Evolutionary conservation across 495 filamentous ascomycete genomes (phyloP), one percentile per base, ranked within the genome.

Genomic region (Hypoxylon intermedium): DNA sequence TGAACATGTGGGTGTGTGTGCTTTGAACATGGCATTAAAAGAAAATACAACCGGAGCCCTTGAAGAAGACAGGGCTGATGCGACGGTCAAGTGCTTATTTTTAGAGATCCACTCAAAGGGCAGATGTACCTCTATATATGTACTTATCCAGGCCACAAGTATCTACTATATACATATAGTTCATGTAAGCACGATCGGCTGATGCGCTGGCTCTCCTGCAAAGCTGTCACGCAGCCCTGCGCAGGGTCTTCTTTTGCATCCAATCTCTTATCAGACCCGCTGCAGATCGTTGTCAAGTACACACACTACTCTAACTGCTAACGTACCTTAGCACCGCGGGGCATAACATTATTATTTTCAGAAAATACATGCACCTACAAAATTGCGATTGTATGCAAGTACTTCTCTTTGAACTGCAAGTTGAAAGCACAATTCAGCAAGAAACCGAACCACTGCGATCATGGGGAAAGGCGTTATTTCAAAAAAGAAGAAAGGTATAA

Each of bases 401-500:
- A 26, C 7, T 7, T 7, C 7, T 26, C 24, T 26, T 26, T 26
- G 24, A n/a, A n/a, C n/a, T n/a, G n/a, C n/a, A n/a, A n/a, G n/a
- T n/a, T n/a, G n/a, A n/a, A n/a, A n/a, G n/a, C n/a, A 26, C 24
- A 26, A 26, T 4, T 26, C 3, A 26, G 7, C 19, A 21, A 11
- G 15, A 18, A 21, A 34, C 26, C 26, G 3, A 30, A 26, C 15
- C n/a, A 13, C 30, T 43, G 33, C 38, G 23, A 51, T 31, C 44
- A 79, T 79, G 76, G 74, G 63, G 2, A 79, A 79, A 63, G 69
- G 68, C 51, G 69, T 50, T 46, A 81, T 75, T 34, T 24, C 68
- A 58, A 77, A 74, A 53, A 69, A 67, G 57, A 75, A 73, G 52
- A 77, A 66, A 44, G 72, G 76, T 77, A 59, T 9, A 42, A 9